Evolutionary conservation across 768 basidiomycete species (phyloP), one percentile per base, ranked within the genome.

Genomic region (Cystofilobasidium ferigula): DNA sequence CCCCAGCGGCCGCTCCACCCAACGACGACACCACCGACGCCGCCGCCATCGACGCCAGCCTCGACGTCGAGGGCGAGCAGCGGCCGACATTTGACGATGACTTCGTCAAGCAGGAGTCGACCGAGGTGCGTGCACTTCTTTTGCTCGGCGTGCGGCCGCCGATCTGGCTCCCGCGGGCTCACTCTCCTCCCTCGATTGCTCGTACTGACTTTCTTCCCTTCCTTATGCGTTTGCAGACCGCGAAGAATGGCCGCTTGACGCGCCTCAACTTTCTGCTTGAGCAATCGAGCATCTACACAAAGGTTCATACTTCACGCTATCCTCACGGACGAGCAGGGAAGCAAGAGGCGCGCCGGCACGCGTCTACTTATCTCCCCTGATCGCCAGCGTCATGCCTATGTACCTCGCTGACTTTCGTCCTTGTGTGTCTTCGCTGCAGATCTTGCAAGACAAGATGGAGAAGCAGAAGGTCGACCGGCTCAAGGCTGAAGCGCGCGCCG

Each of bases 371-470:
- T n/a, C n/a, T n/a, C n/a, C n/a, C n/a, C n/a, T n/a, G n/a, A n/a
- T n/a, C n/a, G n/a, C n/a, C n/a, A n/a, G n/a, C n/a, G n/a, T n/a
- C n/a, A n/a, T n/a, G n/a, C n/a, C n/a, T n/a, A n/a, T n/a, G n/a
- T n/a, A n/a, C n/a, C n/a, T n/a, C n/a, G n/a, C 34, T 58, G 20
- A 35, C 51, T 16, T 38, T 51, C 34, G 32, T 57, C 26, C 4
- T 30, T 0, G 1, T 4, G 32, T 54, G 18, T 9, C 26, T 22
- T n/a, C 13, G 6, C n/a, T 35, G 20, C 34, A 60, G 61, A 80
- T 88, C 47, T 78, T 92, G 18, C 82, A 84, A 56, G 79, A 83
- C 28, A 82, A 85, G 64, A 90, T 91, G 87, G 86, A 88, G 68
- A 64, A 64, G 69, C 78, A 73, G 67, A 73, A 72, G 30, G 57